Evolutionary conservation across 2,329 filamentous ascomycete species (phyloP).

Genomic region (Ceratocystis huliohia): DNA sequence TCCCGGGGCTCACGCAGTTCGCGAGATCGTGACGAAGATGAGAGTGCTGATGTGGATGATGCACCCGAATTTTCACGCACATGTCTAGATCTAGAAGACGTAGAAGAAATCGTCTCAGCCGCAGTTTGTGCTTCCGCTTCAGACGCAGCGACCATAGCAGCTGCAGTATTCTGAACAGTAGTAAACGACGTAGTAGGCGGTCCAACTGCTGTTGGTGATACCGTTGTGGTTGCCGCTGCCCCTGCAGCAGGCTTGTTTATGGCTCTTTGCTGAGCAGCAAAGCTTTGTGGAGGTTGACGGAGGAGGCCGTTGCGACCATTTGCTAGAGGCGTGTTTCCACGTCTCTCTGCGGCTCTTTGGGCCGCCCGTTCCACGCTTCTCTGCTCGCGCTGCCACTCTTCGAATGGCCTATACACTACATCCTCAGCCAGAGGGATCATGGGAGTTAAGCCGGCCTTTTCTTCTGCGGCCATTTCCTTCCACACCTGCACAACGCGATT

Average conservation of each 20-base stretch:
- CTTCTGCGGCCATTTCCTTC: conserved; percentile 55
- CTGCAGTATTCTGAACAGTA: conserved; percentile 19
- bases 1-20: conserved; percentile 10
- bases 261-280: conserved; percentile 52
- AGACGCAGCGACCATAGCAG: conserved; percentile 17
- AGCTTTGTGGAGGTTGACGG: conserved; percentile 48
- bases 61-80: conserved; percentile 15
- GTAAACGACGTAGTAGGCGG: conserved; percentile 18
- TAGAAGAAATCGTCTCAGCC: not conserved
- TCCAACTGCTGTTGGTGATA: conserved; percentile 22
- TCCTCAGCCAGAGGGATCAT: conserved; percentile 48
- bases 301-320: conserved; percentile 30
- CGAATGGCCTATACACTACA: conserved; percentile 52
- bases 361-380: conserved; percentile 17
- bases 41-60: not conserved
- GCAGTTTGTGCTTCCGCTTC: conserved; percentile 5
- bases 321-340: conserved; percentile 25
- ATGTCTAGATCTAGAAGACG: conserved; percentile 16
- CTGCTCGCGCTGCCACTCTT: conserved; percentile 47
- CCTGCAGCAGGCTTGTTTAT: conserved; percentile 35
- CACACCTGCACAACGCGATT: conserved; percentile 42
- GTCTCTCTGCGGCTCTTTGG: conserved; percentile 14
- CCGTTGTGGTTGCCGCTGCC: conserved; percentile 27
- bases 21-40: conserved; percentile 14
- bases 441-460: conserved; percentile 52